A percentile compares a stretch with the other conserved stretches of the same genome.
phyloP scores from a whole-genome alignment of 169 alveolate species.

The Plasmodium berghei region DNA sequence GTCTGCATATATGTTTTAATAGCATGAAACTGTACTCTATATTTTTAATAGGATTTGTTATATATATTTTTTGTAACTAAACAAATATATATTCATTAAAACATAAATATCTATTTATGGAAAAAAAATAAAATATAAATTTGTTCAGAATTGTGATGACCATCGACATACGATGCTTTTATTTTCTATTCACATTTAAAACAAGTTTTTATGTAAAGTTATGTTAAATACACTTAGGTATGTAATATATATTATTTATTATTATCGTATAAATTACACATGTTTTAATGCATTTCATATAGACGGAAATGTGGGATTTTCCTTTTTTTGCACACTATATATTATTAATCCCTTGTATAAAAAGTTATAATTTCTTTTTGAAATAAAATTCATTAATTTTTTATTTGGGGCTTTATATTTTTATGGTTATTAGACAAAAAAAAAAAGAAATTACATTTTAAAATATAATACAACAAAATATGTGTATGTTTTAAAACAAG shows the following conservation, averaged over 20 bases:
- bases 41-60: no score
- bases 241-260: not conserved
- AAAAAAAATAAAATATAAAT: no score
- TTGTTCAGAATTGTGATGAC: no score
- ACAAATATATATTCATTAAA: no score
- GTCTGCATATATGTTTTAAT: no score
- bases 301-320: conserved; percentile 12
- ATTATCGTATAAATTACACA: not conserved
- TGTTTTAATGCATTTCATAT: not conserved
- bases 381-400: conserved; percentile 16
- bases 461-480: not conserved
- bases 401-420: not conserved
- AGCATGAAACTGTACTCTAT: no score
- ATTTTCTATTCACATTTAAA: conserved; percentile 2
- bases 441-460: not conserved
- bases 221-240: not conserved
- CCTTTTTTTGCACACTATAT: conserved; percentile 43
- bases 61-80: no score
- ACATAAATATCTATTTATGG: conserved; percentile 3
- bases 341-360: not conserved
- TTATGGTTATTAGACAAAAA: conserved; percentile 24
- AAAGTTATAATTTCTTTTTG: conserved; percentile 20
- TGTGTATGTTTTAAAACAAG: not conserved
- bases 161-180: no score
- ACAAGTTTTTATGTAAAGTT: conserved; percentile 11